A percentile compares a stretch with the other conserved stretches of the same genome.
Conservation (phyloP, 1,139 yeast species). For the Debaryomyces singareniensis region DNA sequence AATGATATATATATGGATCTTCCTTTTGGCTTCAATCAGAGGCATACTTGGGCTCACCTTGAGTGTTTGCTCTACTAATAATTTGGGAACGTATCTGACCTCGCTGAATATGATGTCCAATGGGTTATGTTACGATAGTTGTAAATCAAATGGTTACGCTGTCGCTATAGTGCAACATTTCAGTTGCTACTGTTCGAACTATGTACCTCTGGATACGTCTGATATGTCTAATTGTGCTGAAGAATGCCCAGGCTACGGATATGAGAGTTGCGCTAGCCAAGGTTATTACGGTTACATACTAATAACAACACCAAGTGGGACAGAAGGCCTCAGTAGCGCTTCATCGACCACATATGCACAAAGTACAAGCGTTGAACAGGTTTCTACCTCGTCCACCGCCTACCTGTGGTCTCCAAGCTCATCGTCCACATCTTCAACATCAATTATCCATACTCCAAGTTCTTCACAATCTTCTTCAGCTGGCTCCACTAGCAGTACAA, state of each 20-base stretch:
- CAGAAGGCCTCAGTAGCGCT: constrained; percentile 9
- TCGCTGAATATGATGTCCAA: constrained; percentile 36
- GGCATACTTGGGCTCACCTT: constrained; percentile 12
- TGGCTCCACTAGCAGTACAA: not conserved
- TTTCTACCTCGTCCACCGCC: constrained; percentile 4
- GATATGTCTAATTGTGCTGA: constrained; percentile 32
- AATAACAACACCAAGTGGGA: constrained; percentile 17
- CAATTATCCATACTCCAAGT: not conserved
- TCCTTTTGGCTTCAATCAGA: no score
- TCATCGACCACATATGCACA: constrained; percentile 2
- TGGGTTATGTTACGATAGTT: constrained; percentile 47
- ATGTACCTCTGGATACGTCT: constrained; percentile 36
- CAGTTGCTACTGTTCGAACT: constrained; percentile 58
- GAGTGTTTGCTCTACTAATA: constrained; percentile 41
- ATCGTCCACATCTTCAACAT: constrained; percentile 2
- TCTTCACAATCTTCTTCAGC: constrained; percentile 2
- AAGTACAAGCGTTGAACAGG: constrained; percentile 4
- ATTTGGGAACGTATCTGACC: constrained; percentile 21
- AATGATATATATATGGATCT: no score
- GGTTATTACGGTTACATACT: constrained; percentile 32
- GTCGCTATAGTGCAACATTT: constrained; percentile 48
- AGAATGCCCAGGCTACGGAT: constrained; percentile 46
- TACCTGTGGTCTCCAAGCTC: constrained; percentile 2
- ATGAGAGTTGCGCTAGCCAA: constrained; percentile 27
- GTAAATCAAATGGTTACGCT: constrained; percentile 39